Percentiles rank a stretch among this genome's conserved stretches.
Conservation (phyloP, 352 stramenopile species). For the Phytopythium ostracodes region DNA sequence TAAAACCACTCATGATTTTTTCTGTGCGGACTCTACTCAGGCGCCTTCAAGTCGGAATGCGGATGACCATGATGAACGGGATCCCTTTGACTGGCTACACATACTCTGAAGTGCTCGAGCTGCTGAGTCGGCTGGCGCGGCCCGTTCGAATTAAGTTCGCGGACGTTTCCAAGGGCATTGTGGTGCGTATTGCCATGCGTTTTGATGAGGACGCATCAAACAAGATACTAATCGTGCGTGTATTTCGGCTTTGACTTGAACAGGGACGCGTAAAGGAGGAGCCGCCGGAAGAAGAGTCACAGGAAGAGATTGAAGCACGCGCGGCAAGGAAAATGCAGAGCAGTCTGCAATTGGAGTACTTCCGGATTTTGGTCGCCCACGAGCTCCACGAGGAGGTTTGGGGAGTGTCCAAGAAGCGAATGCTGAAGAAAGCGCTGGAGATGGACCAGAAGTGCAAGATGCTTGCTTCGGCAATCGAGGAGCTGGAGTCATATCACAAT, state of each 20-base stretch:
- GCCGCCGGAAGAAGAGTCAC: conserved; percentile 53
- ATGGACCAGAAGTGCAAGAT: conserved; percentile 57
- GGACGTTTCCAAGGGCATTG: conserved; percentile 79
- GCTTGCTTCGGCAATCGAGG: conserved; percentile 41
- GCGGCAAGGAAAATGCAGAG: conserved; percentile 53
- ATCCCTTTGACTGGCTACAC: conserved; percentile 72
- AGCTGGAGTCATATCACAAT: conserved; percentile 35
- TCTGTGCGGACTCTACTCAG: conserved; percentile 10
- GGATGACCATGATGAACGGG: conserved; percentile 80
- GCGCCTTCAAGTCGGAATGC: conserved; percentile 72
- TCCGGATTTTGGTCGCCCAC: conserved; percentile 66
- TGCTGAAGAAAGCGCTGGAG: conserved; percentile 42
- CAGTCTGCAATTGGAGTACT: conserved; percentile 68
- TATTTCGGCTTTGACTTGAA: conserved; percentile 7
- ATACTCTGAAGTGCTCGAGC: conserved; percentile 76
- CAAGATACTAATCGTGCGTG: neutral
- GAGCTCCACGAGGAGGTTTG: conserved; percentile 81
- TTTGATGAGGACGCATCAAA: neutral
- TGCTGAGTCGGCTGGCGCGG: conserved; percentile 57
- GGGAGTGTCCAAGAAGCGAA: conserved; percentile 46
- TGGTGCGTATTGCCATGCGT: conserved; percentile 25
- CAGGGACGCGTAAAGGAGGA: conserved; percentile 61
- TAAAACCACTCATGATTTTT: neutral
- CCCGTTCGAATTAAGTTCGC: conserved; percentile 83
- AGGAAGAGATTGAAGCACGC: conserved; percentile 65